Conservation (phyloP, 306 rosid genomes). For the Corylus avellana region DNA sequence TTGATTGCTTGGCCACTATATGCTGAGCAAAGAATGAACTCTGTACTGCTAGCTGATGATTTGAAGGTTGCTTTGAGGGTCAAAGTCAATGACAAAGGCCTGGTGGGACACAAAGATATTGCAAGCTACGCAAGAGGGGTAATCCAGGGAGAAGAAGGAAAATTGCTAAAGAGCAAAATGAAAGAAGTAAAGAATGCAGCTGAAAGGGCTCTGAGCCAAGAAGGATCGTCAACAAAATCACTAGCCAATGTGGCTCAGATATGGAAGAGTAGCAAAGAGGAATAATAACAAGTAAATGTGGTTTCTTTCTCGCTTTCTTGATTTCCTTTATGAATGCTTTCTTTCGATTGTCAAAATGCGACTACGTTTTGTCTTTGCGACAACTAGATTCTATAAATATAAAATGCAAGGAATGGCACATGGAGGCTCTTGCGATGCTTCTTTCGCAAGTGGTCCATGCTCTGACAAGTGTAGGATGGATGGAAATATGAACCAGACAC, state of each 20-base stretch:
- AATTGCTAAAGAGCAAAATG: slow-evolving; percentile 4
- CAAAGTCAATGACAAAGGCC: slow-evolving; percentile 12
- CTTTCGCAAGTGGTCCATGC: no score
- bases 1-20: slow-evolving; percentile 34
- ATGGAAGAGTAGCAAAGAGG: slow-evolving; percentile 15
- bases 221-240: slow-evolving; percentile 22
- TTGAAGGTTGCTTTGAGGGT: slow-evolving; percentile 30
- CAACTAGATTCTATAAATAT: no score
- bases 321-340: no score
- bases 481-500: no score
- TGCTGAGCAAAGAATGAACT: slow-evolving; percentile 28
- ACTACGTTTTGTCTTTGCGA: no score
- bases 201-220: slow-evolving; percentile 4
- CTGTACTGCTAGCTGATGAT: slow-evolving; percentile 6
- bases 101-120: slow-evolving; percentile 18
- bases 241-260: slow-evolving; percentile 24
- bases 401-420: no score
- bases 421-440: no score
- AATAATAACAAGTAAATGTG: no score
- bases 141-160: slow-evolving; percentile 34
- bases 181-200: slow-evolving; percentile 20
- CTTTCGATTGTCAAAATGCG: no score
- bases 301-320: no score
- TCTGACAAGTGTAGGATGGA: no score
- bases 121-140: slow-evolving; percentile 5